A percentile compares a stretch with the other conserved stretches of the same genome.
These are phyloP conservation scores for Protomyces inundatus DNA, from an alignment of 1,139 yeast species.

Conservation along the genomic window DNA sequence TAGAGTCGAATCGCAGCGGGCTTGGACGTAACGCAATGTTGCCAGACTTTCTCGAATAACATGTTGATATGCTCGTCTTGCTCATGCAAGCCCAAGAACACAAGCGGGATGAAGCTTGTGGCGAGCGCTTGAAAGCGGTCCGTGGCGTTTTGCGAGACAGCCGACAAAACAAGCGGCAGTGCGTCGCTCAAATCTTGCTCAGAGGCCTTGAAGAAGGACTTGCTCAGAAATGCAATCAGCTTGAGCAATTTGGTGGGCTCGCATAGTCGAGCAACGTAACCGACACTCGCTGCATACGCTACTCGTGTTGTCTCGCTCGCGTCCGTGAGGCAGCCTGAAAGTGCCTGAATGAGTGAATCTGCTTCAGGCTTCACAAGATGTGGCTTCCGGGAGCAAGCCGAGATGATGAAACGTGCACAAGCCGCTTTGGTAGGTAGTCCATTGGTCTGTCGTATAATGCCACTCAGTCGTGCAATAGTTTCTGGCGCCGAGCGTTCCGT, in stretches of 20 bases:
- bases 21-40: slow-evolving; percentile 68
- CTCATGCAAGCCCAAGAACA: slow-evolving; percentile 75
- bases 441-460: slow-evolving; percentile 53
- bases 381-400: slow-evolving; percentile 56
- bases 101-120: slow-evolving; percentile 65
- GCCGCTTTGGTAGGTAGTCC: slow-evolving; percentile 92
- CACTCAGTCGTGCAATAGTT: slow-evolving; percentile 46
- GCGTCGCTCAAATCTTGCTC: slow-evolving; percentile 44
- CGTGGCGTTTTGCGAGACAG: slow-evolving; percentile 64
- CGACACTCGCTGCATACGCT: slow-evolving; percentile 76
- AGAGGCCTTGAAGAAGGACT: slow-evolving; percentile 51
- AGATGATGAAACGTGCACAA: slow-evolving; percentile 69
- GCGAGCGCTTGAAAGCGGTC: slow-evolving; percentile 63
- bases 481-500: slow-evolving; percentile 52
- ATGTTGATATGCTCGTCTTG: slow-evolving; percentile 42
- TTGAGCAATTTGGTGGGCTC: slow-evolving; percentile 50
- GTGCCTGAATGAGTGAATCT: slow-evolving; percentile 54
- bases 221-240: slow-evolving; percentile 50
- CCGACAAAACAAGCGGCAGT: slow-evolving; percentile 61
- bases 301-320: slow-evolving; percentile 66
- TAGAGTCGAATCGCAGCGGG: slow-evolving; percentile 63
- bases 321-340: slow-evolving; percentile 59
- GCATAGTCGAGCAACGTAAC: slow-evolving; percentile 67
- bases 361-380: slow-evolving; percentile 56
- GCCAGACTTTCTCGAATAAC: slow-evolving; percentile 66